phyloP scores from a whole-genome alignment of 2,329 filamentous ascomycete genomes.

The Aspergillus fumigatiaffinis region DNA sequence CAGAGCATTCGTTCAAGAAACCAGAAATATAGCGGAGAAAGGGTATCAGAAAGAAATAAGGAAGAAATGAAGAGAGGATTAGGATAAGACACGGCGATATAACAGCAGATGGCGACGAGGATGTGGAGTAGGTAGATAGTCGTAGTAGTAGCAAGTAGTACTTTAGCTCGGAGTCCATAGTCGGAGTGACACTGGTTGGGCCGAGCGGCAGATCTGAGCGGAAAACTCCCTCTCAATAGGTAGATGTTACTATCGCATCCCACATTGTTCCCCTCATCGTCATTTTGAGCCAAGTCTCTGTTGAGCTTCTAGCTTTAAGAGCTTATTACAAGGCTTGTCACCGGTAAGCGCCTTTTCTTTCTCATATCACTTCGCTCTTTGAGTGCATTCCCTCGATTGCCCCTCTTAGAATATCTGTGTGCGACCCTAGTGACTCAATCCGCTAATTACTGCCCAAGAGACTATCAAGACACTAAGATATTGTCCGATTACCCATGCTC shows the following conservation, averaged over 20 bases:
- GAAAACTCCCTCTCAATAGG: slow-evolving; percentile 14
- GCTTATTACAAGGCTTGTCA: not conserved
- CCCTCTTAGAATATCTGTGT: slow-evolving; percentile 1
- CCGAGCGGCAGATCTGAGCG: slow-evolving; percentile 13
- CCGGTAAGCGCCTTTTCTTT: not conserved
- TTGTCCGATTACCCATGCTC: not conserved
- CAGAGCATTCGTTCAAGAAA: not conserved
- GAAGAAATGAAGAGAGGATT: slow-evolving; percentile 1
- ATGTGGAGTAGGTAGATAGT: slow-evolving; percentile 6
- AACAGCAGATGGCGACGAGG: slow-evolving; percentile 9
- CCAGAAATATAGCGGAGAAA: not conserved
- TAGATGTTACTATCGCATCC: slow-evolving; percentile 9
- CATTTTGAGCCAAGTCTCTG: not conserved
- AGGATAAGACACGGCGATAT: slow-evolving; percentile 3
- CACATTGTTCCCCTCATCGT: slow-evolving; percentile 5
- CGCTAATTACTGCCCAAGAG: slow-evolving; percentile 1
- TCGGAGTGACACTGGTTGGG: slow-evolving; percentile 7
- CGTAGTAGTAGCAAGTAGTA: not conserved
- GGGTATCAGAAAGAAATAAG: slow-evolving; percentile 1
- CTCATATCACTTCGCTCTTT: not conserved
- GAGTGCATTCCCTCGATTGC: not conserved
- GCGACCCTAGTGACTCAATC: slow-evolving; percentile 2
- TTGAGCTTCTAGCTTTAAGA: not conserved
- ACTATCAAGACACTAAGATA: not conserved
- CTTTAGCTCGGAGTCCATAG: not conserved